Conservation (phyloP, 2,329 filamentous ascomycete species). For the Fusarium sp. region DNA sequence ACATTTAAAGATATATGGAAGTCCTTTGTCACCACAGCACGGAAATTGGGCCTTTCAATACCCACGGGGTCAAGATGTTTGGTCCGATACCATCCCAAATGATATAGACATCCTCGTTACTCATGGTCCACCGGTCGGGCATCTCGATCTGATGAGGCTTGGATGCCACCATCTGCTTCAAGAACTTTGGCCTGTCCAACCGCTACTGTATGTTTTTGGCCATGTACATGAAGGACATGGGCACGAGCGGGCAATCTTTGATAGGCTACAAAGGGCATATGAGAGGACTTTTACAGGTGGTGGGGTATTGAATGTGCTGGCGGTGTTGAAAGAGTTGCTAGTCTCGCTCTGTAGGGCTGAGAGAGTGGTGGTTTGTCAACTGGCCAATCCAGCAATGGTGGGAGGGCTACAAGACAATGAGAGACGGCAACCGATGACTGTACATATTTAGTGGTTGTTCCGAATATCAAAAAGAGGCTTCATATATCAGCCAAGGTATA, state of each 20-base stretch:
- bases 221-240: conserved; percentile 72
- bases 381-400: conserved; percentile 28
- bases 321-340: conserved; percentile 12
- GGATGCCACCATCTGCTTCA: conserved; percentile 55
- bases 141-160: conserved; percentile 54
- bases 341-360: conserved; percentile 7
- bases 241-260: conserved; percentile 50
- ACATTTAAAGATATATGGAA: conserved; percentile 48
- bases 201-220: conserved; percentile 73
- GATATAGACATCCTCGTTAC: conserved; percentile 57
- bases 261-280: conserved; percentile 49
- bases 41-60: conserved; percentile 62
- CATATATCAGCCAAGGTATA: not conserved
- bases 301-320: conserved; percentile 14
- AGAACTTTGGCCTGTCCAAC: conserved; percentile 67
- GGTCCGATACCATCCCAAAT: conserved; percentile 43
- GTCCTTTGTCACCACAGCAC: conserved; percentile 51
- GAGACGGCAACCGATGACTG: conserved; percentile 6
- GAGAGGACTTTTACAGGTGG: conserved; percentile 9
- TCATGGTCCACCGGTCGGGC: conserved; percentile 54
- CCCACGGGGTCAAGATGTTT: conserved; percentile 48
- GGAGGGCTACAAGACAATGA: conserved; percentile 23
- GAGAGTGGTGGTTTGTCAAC: conserved; percentile 5
- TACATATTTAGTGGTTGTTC: not conserved
- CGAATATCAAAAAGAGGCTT: too few species aligned